Percentiles rank a stretch among this genome's conserved stretches.
These are phyloP conservation scores for Russula virescens DNA, from an alignment of 768 basidiomycete genomes.

Conservation along the genomic window DNA sequence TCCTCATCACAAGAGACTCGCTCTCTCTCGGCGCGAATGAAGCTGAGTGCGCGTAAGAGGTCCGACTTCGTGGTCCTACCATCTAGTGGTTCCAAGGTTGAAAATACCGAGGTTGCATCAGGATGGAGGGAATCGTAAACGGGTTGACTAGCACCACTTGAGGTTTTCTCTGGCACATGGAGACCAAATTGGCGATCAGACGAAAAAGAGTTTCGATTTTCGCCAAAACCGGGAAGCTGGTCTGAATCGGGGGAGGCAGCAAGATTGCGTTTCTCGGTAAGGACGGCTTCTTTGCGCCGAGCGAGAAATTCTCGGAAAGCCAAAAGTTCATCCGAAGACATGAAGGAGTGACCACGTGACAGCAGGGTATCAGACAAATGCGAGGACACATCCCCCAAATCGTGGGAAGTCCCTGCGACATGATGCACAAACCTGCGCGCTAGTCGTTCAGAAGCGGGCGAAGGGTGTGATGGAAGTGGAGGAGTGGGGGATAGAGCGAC, in stretches of 20 bases:
- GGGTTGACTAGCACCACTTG: not conserved
- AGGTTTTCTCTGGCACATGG: not conserved
- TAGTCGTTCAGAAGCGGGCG: not conserved
- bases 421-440: not conserved
- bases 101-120: not conserved
- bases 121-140: not conserved
- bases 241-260: not conserved
- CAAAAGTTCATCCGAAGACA: conserved; percentile 16
- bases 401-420: not conserved
- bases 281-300: conserved; percentile 8
- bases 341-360: not conserved
- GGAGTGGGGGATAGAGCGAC: not conserved
- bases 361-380: not conserved
- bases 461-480: not conserved
- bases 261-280: conserved; percentile 1
- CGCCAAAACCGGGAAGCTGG: not conserved
- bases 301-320: conserved; percentile 14
- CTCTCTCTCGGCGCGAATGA: not conserved
- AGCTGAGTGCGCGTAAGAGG: conserved; percentile 1
- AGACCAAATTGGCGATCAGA: not conserved
- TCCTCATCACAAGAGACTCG: not conserved
- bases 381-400: not conserved
- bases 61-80: not conserved
- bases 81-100: not conserved
- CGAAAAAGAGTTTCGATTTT: conserved; percentile 12